Base-by-base conservation (phyloP, 495 filamentous ascomycete genomes). In the Ascodesmis nigricans region DNA sequence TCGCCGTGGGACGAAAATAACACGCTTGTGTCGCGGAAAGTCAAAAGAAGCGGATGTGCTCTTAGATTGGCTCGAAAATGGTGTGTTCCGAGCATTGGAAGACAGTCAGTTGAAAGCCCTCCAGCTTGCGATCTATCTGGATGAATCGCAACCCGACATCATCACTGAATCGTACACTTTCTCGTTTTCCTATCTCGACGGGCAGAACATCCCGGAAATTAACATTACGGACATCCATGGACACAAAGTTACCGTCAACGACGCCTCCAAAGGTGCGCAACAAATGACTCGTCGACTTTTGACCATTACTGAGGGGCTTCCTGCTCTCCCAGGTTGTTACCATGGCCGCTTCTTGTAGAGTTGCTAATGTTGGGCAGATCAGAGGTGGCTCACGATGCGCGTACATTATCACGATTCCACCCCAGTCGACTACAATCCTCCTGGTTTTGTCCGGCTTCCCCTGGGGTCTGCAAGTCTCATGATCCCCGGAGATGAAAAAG, bases 81-180 rank as follows among this genome's bases (percentile, higher is more conserved):
- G 50, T 3, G 45, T 54, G 14, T 46, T 51, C 25, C 38, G 45
- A 33, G 51, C 43, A 21, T 31, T 47, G 20, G 36, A 43, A 27
- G 34, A 36, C 11, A 29, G 53, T 8, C 44, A 54, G 37, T 41
- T 55, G n/a, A 52, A 52, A 22, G 48, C 48, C 3, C 31, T 52
- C 14, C 48, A 52, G 18, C 15, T 52, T 4, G 40, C 36, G 10
- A 52, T 52, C 8, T 48, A 44, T 30, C 27, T 47, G 17, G 49
- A 52, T 31, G 35, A 45, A 11, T 33, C 47, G 20, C 26, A 52
- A 10, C 44, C 49, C 24, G 44, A 52, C 20, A 43, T 40, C 21
- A 46, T 52, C 27, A 31, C 45, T 17, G 49, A 52, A 30, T 41
- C 44, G 8, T 52, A 52, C 30, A 52, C 49, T 8, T 52, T 52